Percentiles rank a stretch among this genome's conserved stretches.
Conservation (phyloP, 495 filamentous ascomycete species). For the Penicillium coprophilum region DNA sequence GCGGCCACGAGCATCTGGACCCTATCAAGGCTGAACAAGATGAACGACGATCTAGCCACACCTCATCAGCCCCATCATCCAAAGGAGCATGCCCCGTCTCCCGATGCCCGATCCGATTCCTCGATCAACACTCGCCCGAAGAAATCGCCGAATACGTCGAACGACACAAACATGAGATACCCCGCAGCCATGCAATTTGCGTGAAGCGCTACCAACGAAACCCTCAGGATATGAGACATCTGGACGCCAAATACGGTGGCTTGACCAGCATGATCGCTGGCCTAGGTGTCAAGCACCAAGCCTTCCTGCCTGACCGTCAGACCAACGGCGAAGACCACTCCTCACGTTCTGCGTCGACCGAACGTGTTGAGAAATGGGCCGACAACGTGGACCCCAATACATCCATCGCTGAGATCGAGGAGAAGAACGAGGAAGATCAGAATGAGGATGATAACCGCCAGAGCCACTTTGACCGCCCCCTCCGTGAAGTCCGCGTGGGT, state of each 20-base stretch:
- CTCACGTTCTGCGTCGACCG: constrained; percentile 45
- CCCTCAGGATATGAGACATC: constrained; percentile 72
- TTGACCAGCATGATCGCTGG: constrained; percentile 89
- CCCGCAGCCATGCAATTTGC: constrained; percentile 86
- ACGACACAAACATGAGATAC: constrained; percentile 88
- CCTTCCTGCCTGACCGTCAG: constrained; percentile 66
- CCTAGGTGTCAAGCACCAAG: constrained; percentile 77
- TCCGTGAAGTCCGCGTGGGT: constrained; percentile 81
- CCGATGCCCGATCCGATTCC: constrained; percentile 83
- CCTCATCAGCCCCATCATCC: constrained; percentile 51
- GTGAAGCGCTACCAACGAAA: constrained; percentile 83
- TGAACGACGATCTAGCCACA: constrained; percentile 39
- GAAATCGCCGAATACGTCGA: constrained; percentile 89
- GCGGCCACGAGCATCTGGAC: constrained; percentile 41
- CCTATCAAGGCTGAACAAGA: constrained; percentile 48
- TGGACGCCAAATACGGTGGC: constrained; percentile 89
- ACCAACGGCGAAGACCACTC: constrained; percentile 35
- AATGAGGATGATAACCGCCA: constrained; percentile 39
- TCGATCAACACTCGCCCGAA: constrained; percentile 86
- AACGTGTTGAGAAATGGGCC: constrained; percentile 78
- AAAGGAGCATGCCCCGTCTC: constrained; percentile 72
- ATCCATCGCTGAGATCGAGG: constrained; percentile 31
- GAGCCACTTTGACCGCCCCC: constrained; percentile 70
- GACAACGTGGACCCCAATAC: constrained; percentile 57
- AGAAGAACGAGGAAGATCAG: constrained; percentile 38